A percentile compares a stretch with the other conserved stretches of the same genome.
Evolutionary conservation across 2,329 filamentous ascomycete species (phyloP).

Genomic region (Neofusicoccum laricinum): DNA sequence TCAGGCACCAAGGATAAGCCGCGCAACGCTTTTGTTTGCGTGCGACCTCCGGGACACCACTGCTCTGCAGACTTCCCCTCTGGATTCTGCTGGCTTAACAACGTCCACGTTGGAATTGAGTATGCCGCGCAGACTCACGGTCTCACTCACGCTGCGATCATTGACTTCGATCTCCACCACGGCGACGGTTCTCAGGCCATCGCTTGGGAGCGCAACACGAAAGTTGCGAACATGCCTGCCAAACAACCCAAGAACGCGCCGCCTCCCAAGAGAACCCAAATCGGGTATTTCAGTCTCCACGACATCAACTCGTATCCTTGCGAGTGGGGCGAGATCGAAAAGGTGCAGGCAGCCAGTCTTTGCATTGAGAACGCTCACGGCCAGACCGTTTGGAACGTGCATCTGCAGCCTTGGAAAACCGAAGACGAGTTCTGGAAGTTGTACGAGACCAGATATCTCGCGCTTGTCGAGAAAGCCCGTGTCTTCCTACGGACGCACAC

Average conservation of each 20-base stretch:
- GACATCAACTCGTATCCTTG: slow-evolving; percentile 99
- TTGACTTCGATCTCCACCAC: slow-evolving; percentile 42
- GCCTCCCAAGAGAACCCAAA: slow-evolving; percentile 76
- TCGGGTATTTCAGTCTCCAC: slow-evolving; percentile 95
- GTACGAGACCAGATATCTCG: slow-evolving; percentile 74
- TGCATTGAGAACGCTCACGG: slow-evolving; percentile 94
- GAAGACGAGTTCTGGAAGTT: slow-evolving; percentile 83
- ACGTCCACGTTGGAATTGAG: slow-evolving; percentile 94
- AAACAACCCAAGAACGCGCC: slow-evolving; percentile 67
- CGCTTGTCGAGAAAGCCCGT: slow-evolving; percentile 78
- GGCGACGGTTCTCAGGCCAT: slow-evolving; percentile 82
- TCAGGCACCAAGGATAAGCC: slow-evolving; percentile 52
- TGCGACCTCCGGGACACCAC: slow-evolving; percentile 92
- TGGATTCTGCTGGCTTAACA: slow-evolving; percentile 98
- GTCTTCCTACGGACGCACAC: slow-evolving; percentile 73
- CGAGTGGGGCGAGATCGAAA: slow-evolving; percentile 87
- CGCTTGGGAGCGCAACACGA: slow-evolving; percentile 83
- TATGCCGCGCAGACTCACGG: slow-evolving; percentile 81
- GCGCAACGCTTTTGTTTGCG: slow-evolving; percentile 81
- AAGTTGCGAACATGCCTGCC: slow-evolving; percentile 56
- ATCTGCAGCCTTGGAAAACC: slow-evolving; percentile 82
- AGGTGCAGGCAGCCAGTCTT: slow-evolving; percentile 88
- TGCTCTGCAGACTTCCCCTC: slow-evolving; percentile 87
- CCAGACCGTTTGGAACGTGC: slow-evolving; percentile 94
- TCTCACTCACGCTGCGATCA: slow-evolving; percentile 82